These are phyloP conservation scores for Sporisorium reilianum DNA, from an alignment of 1,284 basidiomycete species.

Conservation along the genomic window DNA sequence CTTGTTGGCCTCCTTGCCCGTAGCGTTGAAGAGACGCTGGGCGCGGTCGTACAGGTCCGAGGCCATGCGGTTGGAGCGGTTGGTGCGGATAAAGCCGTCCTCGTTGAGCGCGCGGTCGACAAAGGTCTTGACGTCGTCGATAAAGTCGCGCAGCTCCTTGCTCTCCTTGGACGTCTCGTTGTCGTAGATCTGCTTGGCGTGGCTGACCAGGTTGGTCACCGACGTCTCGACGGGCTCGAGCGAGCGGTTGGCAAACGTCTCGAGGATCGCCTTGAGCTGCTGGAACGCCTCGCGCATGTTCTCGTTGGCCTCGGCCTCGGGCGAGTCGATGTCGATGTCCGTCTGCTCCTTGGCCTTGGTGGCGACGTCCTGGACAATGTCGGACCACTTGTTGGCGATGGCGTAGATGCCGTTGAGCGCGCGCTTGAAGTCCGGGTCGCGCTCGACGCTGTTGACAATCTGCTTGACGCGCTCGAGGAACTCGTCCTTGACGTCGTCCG, in stretches of 20 bases:
- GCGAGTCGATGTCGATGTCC: constrained; percentile 69
- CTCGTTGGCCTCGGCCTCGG: constrained; percentile 69
- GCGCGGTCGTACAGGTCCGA: constrained; percentile 51
- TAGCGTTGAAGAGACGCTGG: constrained; percentile 45
- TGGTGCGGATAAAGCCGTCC: constrained; percentile 48
- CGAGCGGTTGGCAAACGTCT: constrained; percentile 68
- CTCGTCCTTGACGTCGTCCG: constrained; percentile 71
- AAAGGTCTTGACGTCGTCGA: constrained; percentile 56
- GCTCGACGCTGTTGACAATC: constrained; percentile 64
- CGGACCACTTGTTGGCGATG: constrained; percentile 72
- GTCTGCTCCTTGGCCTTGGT: constrained; percentile 70
- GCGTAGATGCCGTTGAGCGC: constrained; percentile 70
- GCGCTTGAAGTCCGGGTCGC: constrained; percentile 70
- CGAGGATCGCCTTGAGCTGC: constrained; percentile 70
- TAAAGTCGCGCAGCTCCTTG: constrained; percentile 69
- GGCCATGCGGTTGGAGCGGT: constrained; percentile 47
- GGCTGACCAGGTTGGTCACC: constrained; percentile 69
- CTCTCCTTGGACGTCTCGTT: constrained; percentile 59
- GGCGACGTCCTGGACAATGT: constrained; percentile 70
- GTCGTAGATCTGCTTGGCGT: constrained; percentile 70
- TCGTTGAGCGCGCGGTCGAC: constrained; percentile 53
- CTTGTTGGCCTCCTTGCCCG: constrained; percentile 55
- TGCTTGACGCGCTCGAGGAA: constrained; percentile 71
- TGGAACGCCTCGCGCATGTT: constrained; percentile 70
- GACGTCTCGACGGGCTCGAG: constrained; percentile 63